These are phyloP conservation scores for Tolypocladium amazonense DNA, from an alignment of 2,329 filamentous ascomycete genomes.

Conservation along the genomic window DNA sequence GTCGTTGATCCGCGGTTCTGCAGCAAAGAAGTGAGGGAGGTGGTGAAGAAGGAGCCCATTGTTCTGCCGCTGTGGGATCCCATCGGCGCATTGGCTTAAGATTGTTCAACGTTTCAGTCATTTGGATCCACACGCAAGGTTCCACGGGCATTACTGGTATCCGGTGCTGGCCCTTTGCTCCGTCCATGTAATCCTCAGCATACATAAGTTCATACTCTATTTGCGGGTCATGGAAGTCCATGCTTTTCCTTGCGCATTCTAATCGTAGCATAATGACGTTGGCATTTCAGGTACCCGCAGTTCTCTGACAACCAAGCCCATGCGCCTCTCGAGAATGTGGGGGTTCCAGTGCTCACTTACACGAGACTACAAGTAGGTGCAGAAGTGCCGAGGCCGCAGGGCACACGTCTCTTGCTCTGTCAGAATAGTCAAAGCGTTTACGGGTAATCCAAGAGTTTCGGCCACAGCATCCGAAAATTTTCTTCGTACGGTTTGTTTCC, in stretches of 20 bases:
- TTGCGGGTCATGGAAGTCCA: neutral
- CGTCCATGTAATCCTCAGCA: neutral
- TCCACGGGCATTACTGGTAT: no score
- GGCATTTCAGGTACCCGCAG: neutral
- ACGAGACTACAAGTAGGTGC: neutral
- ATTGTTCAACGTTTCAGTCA: neutral
- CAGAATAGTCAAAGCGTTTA: neutral
- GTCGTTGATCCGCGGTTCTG: slow-evolving; percentile 67
- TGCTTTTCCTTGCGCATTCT: neutral
- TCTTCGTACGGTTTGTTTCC: neutral
- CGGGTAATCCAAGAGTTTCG: neutral
- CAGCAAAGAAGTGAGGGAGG: slow-evolving; percentile 53
- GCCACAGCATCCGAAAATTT: neutral
- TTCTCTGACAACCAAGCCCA: neutral
- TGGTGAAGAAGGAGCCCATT: slow-evolving; percentile 59
- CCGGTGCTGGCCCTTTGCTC: no score
- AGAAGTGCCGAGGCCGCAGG: neutral
- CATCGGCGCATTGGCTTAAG: slow-evolving; percentile 60
- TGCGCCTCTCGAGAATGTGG: neutral
- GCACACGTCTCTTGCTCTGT: neutral
- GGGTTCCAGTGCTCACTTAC: neutral
- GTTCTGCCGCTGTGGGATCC: slow-evolving; percentile 72
- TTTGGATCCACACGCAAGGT: neutral
- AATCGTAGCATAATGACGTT: neutral
- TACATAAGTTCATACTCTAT: neutral